phyloP scores from a whole-genome alignment of 306 rosid species.

The Coriaria nepalensis region DNA sequence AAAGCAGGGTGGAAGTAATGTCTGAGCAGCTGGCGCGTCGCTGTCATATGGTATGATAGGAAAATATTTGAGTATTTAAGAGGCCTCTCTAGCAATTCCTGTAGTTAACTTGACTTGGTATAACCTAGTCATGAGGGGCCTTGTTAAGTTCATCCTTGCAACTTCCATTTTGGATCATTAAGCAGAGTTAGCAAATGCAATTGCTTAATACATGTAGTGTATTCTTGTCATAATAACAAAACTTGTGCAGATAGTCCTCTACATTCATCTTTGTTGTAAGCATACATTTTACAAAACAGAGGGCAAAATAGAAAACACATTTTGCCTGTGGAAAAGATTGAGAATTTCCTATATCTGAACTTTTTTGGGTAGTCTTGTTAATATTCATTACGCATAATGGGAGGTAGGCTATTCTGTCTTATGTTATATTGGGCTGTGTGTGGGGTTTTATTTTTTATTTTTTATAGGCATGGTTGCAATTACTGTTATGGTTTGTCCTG shows the following conservation, averaged over 20 bases:
- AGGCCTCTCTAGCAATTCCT: slow-evolving; percentile 46
- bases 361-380: too few species aligned
- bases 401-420: too few species aligned
- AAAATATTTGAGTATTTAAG: slow-evolving; percentile 56
- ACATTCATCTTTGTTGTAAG: too few species aligned
- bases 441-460: not conserved
- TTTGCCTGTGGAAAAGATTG: too few species aligned
- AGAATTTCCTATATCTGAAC: too few species aligned
- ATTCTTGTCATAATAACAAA: too few species aligned
- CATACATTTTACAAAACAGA: too few species aligned
- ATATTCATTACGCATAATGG: too few species aligned
- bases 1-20: slow-evolving; percentile 67
- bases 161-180: not conserved
- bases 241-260: too few species aligned
- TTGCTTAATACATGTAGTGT: too few species aligned
- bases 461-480: not conserved
- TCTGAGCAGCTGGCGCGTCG: slow-evolving; percentile 85
- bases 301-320: too few species aligned
- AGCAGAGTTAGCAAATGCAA: not conserved
- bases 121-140: slow-evolving; percentile 18
- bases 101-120: slow-evolving; percentile 18
- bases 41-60: slow-evolving; percentile 91
- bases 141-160: slow-evolving; percentile 3
- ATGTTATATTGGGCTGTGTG: not conserved
- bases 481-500: too few species aligned